Evolutionary conservation across 805 yeast genomes (phyloP).

Genomic region (Saturnispora besseyi): DNA sequence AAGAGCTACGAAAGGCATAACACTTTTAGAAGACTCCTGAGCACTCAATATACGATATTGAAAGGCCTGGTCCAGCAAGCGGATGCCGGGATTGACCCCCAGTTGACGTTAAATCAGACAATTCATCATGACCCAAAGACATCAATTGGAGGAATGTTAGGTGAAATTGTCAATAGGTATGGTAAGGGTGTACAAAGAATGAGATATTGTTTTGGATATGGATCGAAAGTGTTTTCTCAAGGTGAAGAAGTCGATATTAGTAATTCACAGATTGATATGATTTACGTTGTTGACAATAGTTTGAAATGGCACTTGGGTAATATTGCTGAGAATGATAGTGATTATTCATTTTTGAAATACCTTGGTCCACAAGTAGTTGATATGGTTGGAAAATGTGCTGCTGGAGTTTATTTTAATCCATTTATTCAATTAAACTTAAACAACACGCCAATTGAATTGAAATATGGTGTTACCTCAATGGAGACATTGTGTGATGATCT

Average conservation of each 20-base stretch:
- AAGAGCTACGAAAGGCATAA: not conserved
- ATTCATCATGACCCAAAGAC: conserved; percentile 4
- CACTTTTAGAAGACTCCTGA: not conserved
- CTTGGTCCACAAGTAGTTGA: conserved; percentile 55
- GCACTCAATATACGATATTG: not conserved
- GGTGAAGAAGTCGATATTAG: conserved; percentile 31
- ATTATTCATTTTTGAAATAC: conserved; percentile 61
- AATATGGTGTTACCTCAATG: conserved; percentile 79
- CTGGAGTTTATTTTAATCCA: conserved; percentile 93
- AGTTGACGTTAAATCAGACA: conserved; percentile 1
- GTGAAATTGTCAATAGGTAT: not conserved
- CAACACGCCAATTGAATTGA: conserved; percentile 35
- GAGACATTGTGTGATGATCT: conserved; percentile 57
- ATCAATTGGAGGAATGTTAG: not conserved
- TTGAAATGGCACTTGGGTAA: conserved; percentile 71
- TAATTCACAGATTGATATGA: conserved; percentile 72
- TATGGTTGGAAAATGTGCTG: conserved; percentile 59
- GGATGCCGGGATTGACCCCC: not conserved
- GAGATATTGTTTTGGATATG: conserved; percentile 81
- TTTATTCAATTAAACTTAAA: conserved; percentile 54
- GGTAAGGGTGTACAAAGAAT: not conserved
- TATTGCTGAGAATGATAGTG: conserved; percentile 55
- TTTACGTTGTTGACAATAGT: conserved; percentile 71
- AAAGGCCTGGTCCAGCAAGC: not conserved
- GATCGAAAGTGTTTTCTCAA: conserved; percentile 87